Evolutionary conservation across 345 rosid genomes (phyloP).

Genomic region (Alliaria petiolata): DNA sequence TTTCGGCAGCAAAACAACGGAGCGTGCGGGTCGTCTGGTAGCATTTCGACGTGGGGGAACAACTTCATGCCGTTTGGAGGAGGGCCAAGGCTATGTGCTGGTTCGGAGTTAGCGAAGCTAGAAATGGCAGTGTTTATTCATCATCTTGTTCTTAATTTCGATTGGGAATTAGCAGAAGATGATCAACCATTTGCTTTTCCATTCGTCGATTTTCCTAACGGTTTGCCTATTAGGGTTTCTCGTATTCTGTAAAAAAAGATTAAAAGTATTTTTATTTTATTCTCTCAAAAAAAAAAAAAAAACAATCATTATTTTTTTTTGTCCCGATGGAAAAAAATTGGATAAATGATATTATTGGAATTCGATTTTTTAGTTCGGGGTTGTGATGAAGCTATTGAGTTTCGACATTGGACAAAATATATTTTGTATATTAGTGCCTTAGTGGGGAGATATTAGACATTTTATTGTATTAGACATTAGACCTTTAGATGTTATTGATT

Average conservation of each 20-base stretch:
- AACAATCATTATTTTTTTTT: background rate
- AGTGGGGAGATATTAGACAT: no score
- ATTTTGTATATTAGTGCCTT: background rate
- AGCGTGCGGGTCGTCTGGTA: constrained; percentile 31
- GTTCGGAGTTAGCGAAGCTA: constrained; percentile 81
- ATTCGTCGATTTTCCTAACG: constrained; percentile 91
- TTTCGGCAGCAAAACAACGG: constrained; percentile 29
- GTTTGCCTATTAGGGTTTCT: constrained; percentile 76
- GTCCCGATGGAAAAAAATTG: background rate
- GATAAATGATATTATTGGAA: background rate
- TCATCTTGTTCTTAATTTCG: constrained; percentile 71
- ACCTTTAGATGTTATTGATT: no score
- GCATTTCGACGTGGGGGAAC: constrained; percentile 27
- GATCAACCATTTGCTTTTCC: constrained; percentile 85
- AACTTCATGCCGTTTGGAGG: constrained; percentile 93
- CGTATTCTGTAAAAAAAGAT: constrained; percentile 25
- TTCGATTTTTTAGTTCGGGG: background rate
- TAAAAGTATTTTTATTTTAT: background rate
- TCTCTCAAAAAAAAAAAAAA: background rate
- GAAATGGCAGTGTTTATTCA: constrained; percentile 97
- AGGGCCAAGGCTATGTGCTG: constrained; percentile 88
- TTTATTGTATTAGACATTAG: background rate
- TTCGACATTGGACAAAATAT: background rate
- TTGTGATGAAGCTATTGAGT: background rate
- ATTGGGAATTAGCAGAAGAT: constrained; percentile 68